These are phyloP conservation scores for Cyclanthera cordifolia DNA, from an alignment of 306 rosid species.

Conservation along the genomic window DNA sequence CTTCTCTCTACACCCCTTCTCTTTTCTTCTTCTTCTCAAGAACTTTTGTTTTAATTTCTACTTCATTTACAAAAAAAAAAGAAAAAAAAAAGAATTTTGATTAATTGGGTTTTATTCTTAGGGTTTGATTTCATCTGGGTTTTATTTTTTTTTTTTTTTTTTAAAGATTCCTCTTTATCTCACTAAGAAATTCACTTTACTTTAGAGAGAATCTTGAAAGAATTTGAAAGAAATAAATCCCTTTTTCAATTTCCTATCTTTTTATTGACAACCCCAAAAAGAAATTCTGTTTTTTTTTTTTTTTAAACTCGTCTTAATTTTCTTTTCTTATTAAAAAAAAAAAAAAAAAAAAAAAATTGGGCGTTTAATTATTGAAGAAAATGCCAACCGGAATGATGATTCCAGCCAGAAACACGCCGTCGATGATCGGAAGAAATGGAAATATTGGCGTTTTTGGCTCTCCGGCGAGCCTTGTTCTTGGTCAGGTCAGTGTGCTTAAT, in stretches of 20 bases:
- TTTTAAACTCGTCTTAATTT: background rate
- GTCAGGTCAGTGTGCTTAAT: slow-evolving; percentile 47
- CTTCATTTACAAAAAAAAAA: background rate
- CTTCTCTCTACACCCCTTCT: background rate
- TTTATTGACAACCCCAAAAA: background rate
- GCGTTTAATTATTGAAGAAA: background rate
- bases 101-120: background rate
- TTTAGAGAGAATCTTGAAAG: background rate
- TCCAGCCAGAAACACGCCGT: slow-evolving; percentile 15
- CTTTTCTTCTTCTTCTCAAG: background rate
- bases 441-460: slow-evolving; percentile 47
- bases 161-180: background rate
- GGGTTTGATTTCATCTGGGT: background rate
- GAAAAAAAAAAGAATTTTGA: background rate
- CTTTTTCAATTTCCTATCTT: background rate
- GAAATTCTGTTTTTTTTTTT: background rate
- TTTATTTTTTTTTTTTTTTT: too few relatives aligned
- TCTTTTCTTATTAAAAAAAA: background rate
- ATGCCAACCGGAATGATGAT: slow-evolving; percentile 21
- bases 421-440: slow-evolving; percentile 31
- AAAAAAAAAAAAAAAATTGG: too few relatives aligned
- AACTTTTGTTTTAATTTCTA: background rate
- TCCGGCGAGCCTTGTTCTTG: slow-evolving; percentile 48
- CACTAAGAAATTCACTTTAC: background rate
- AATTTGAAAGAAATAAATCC: background rate